A percentile compares a stretch with the other conserved stretches of the same genome.
These are phyloP conservation scores for Neoarthrinium moseri DNA, from an alignment of 2,329 filamentous ascomycete genomes.

Conservation along the genomic window DNA sequence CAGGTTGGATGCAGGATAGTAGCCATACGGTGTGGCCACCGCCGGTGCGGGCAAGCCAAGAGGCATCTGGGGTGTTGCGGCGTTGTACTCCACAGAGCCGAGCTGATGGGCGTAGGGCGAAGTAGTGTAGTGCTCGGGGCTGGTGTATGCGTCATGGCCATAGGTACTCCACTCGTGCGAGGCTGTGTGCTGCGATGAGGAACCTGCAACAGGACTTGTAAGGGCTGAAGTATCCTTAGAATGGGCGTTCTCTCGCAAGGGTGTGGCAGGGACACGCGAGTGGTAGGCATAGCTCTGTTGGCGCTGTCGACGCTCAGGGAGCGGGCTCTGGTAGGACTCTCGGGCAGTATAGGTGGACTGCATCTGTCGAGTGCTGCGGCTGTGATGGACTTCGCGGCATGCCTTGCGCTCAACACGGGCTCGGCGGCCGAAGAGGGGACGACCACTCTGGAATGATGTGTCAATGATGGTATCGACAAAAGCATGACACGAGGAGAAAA, in stretches of 20 bases:
- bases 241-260: too few relatives aligned
- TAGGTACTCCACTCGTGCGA: too few relatives aligned
- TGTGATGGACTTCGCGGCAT: slow-evolving; percentile 11
- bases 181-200: not conserved
- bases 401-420: slow-evolving; percentile 39
- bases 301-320: not conserved
- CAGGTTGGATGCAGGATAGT: slow-evolving; percentile 13
- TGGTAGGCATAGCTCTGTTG: not conserved
- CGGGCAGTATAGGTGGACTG: not conserved
- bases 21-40: slow-evolving; percentile 6
- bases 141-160: not conserved
- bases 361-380: slow-evolving; percentile 7
- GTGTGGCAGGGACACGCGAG: too few relatives aligned
- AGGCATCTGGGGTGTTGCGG: not conserved
- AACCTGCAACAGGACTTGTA: too few relatives aligned
- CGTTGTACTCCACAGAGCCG: not conserved
- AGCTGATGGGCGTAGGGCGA: not conserved
- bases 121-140: not conserved
- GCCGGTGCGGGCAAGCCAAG: slow-evolving; percentile 5
- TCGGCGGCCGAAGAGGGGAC: slow-evolving; percentile 25
- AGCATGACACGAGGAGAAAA: slow-evolving; percentile 2
- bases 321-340: not conserved
- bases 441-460: slow-evolving; percentile 27
- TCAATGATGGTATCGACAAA: slow-evolving; percentile 6
- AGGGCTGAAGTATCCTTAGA: too few relatives aligned